Conservation (phyloP, 306 rosid species). For the Vigna nakashimae region DNA sequence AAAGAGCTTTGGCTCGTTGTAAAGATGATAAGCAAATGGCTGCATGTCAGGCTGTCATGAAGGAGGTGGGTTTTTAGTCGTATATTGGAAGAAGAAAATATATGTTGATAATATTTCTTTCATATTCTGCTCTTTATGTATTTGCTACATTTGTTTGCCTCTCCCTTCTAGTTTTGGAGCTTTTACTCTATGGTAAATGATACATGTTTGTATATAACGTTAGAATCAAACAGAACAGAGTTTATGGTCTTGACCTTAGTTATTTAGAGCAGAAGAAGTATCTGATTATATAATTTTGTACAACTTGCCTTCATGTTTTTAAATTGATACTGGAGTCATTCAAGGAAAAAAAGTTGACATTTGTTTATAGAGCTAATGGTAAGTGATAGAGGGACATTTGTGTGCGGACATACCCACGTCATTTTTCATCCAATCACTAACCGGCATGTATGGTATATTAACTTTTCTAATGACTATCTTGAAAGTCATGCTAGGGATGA, state of each 20-base stretch:
- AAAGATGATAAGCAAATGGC: conserved; percentile 85
- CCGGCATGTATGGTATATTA: neutral
- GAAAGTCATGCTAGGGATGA: neutral
- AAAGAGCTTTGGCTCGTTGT: conserved; percentile 95
- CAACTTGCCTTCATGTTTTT: conserved; percentile 6
- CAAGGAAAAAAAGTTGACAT: neutral
- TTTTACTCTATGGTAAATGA: neutral
- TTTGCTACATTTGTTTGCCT: neutral
- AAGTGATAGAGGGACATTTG: conserved; percentile 11
- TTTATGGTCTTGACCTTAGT: neutral
- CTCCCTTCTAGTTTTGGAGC: neutral
- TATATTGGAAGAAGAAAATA: conserved; percentile 10
- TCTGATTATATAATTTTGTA: neutral
- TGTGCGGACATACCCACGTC: neutral
- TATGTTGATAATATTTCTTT: conserved; percentile 17
- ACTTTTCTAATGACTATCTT: neutral
- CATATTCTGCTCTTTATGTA: conserved; percentile 8
- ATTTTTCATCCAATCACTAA: neutral
- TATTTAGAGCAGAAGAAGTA: conserved; percentile 32
- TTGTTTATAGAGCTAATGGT: conserved; percentile 12
- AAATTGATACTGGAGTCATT: neutral
- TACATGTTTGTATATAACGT: conserved; percentile 15
- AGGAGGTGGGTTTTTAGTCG: conserved; percentile 68
- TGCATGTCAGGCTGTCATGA: conserved; percentile 83
- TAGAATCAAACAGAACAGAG: conserved; percentile 8